A percentile compares a stretch with the other conserved stretches of the same genome.
Conservation (phyloP, 345 rosid genomes). For the Pistacia integerrima region DNA sequence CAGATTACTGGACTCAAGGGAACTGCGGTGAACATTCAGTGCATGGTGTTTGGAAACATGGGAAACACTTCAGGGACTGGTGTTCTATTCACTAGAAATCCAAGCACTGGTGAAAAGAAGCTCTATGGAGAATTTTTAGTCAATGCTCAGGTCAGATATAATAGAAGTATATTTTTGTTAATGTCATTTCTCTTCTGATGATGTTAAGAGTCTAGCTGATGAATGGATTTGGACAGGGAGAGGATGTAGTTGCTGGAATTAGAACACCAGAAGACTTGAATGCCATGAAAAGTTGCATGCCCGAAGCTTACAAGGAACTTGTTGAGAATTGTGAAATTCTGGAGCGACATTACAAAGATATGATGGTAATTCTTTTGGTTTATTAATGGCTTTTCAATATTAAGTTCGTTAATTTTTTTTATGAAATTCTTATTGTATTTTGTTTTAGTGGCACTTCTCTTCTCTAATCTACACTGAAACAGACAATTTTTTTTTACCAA, state of each 20-base stretch:
- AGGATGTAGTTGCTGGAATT: slow-evolving; percentile 96
- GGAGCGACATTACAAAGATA: slow-evolving; percentile 89
- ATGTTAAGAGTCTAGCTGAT: slow-evolving; percentile 15
- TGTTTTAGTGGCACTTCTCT: not conserved
- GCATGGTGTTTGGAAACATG: slow-evolving; percentile 98
- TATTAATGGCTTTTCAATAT: not conserved
- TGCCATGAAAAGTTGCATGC: slow-evolving; percentile 76
- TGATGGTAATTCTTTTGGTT: slow-evolving; percentile 62
- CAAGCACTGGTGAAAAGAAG: slow-evolving; percentile 88
- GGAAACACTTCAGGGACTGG: slow-evolving; percentile 94
- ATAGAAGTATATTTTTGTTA: not conserved
- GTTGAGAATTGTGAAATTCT: slow-evolving; percentile 82
- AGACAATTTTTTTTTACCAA: not conserved
- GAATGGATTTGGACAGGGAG: slow-evolving; percentile 58
- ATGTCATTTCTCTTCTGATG: slow-evolving; percentile 1
- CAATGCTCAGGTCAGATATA: slow-evolving; percentile 82
- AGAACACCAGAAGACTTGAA: slow-evolving; percentile 87
- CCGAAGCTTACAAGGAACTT: slow-evolving; percentile 81
- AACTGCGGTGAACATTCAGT: slow-evolving; percentile 91
- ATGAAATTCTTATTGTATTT: not conserved
- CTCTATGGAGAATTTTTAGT: slow-evolving; percentile 90
- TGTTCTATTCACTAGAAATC: slow-evolving; percentile 93
- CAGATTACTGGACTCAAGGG: slow-evolving; percentile 87
- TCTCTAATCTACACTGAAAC: not conserved
- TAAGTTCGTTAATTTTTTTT: not conserved